Base-by-base conservation (phyloP, 2,329 filamentous ascomycete species). In the Cordyceps cateniannulata region DNA sequence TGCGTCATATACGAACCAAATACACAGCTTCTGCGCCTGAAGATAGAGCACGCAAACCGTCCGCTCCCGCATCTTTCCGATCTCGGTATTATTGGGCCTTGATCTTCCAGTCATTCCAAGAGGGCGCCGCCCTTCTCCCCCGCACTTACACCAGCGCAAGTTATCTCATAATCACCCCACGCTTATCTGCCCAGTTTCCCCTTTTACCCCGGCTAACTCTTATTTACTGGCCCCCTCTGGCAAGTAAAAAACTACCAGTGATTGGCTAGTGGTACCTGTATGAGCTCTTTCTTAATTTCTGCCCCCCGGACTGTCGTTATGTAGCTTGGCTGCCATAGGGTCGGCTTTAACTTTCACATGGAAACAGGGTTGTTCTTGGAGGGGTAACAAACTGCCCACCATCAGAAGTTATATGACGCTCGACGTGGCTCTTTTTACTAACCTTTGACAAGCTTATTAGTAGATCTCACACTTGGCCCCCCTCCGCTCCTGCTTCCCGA, bases 51-150 rank as follows among this genome's bases (percentile, higher is more conserved):
- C 10, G 22, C n/a, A 51, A 53, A 42, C 14, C 24, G n/a, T 54
- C 24, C 20, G 16, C 44, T 55, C 59, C 59, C 59, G 59, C 59
- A 38, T 56, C 59, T 50, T 61, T 55, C 59, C 59, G 59, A 56
- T 61, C 51, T 61, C 51, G 59, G 57, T 50, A 59, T 44, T 50
- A 5, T 52, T 40, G 22, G 50, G n/a, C 8, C 16, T 35, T 29
- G 18, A 38, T 44, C 32, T 35, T 35, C 14, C 32, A 54, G 44
- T 54, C 57, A 53, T 53, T 22, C 50, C 48, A 29, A 12, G 45
- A n/a, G 4, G 14, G 5, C 38, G 12, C 14, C 42, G 9, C 45
- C 29, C 29, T 10, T 35, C 48, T 27, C n/a, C 45, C 51, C 52
- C 40, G 51, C 45, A 56, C 45, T 44, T 32, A 40, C 58, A 55